Percentiles rank a stretch among this genome's conserved stretches.
Evolutionary conservation across 2,329 filamentous ascomycete species (phyloP).

Genomic region (Aspergillus brasiliensis): DNA sequence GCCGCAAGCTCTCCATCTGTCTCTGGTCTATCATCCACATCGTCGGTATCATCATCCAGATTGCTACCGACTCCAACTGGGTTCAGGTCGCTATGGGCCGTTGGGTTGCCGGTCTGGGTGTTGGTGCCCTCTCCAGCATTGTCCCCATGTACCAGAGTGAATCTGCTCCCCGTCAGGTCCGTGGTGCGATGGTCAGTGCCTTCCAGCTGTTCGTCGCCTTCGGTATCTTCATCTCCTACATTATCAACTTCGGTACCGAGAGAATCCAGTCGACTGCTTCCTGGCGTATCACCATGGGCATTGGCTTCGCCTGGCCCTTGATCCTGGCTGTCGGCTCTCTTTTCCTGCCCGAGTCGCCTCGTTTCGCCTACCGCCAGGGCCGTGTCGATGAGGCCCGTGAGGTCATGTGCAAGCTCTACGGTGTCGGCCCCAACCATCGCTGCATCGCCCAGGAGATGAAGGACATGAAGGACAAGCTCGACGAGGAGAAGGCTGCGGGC

Average conservation of each 20-base stretch:
- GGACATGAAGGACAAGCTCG: slow-evolving; percentile 62
- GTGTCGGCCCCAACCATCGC: slow-evolving; percentile 58
- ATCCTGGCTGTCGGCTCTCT: slow-evolving; percentile 58
- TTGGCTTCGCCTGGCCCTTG: slow-evolving; percentile 60
- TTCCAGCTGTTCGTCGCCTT: slow-evolving; percentile 56
- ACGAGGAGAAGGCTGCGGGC: slow-evolving; percentile 54
- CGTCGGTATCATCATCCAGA: slow-evolving; percentile 51
- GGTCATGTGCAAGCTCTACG: slow-evolving; percentile 59
- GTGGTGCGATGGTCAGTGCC: slow-evolving; percentile 51
- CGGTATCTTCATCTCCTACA: slow-evolving; percentile 52
- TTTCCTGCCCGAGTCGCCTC: slow-evolving; percentile 61
- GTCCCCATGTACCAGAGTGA: slow-evolving; percentile 54
- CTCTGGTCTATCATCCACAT: slow-evolving; percentile 49
- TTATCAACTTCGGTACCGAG: slow-evolving; percentile 52
- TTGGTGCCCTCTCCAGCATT: slow-evolving; percentile 50
- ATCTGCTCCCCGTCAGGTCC: slow-evolving; percentile 49
- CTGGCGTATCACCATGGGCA: slow-evolving; percentile 57
- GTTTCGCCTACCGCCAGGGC: slow-evolving; percentile 59
- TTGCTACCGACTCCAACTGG: slow-evolving; percentile 45
- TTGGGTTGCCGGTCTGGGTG: slow-evolving; percentile 50
- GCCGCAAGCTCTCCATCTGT: slow-evolving; percentile 49
- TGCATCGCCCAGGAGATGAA: slow-evolving; percentile 57
- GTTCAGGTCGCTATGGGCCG: slow-evolving; percentile 50
- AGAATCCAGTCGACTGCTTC: slow-evolving; percentile 46
- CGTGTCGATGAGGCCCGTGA: slow-evolving; percentile 53